Conservation (phyloP, 2,329 filamentous ascomycete genomes). For the Chaetomium olivaceum region DNA sequence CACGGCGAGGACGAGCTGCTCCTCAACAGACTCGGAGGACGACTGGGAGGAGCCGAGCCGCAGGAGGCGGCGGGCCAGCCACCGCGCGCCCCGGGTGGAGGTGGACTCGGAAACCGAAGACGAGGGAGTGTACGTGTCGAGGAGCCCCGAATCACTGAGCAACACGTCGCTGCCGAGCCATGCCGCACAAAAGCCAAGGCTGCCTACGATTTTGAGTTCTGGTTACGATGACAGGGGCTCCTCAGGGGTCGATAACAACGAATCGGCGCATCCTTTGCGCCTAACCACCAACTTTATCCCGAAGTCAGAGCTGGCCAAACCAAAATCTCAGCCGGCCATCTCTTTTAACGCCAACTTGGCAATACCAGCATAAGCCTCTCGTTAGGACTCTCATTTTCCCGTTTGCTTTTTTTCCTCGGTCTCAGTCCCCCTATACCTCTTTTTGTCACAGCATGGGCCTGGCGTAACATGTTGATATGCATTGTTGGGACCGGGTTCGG, state of each 20-base stretch:
- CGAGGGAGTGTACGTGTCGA: constrained; percentile 33
- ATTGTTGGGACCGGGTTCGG: constrained; percentile 9
- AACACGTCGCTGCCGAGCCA: constrained; percentile 37
- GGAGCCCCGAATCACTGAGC: constrained; percentile 31
- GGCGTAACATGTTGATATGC: constrained; percentile 16
- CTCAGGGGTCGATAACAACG: constrained; percentile 7
- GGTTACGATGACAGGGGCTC: constrained; percentile 31
- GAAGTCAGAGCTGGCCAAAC: not conserved
- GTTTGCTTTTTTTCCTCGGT: constrained; percentile 9
- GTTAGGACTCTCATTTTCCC: not conserved
- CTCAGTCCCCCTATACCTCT: not conserved
- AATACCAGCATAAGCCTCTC: not conserved
- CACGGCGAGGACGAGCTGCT: constrained; percentile 31
- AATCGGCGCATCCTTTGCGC: not conserved
- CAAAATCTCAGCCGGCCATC: not conserved
- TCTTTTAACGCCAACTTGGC: not conserved
- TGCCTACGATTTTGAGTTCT: constrained; percentile 51
- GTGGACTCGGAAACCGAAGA: constrained; percentile 34
- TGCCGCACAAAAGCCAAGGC: constrained; percentile 46
- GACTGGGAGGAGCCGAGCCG: constrained; percentile 27
- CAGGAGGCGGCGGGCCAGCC: constrained; percentile 24
- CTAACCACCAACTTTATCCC: constrained; percentile 6
- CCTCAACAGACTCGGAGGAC: constrained; percentile 35
- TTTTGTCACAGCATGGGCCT: constrained; percentile 19
- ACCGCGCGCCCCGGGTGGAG: constrained; percentile 30